Percentiles rank a stretch among this genome's conserved stretches.
Conservation (phyloP, 148 eudicot species). For the Rhododendron williamsianum region DNA sequence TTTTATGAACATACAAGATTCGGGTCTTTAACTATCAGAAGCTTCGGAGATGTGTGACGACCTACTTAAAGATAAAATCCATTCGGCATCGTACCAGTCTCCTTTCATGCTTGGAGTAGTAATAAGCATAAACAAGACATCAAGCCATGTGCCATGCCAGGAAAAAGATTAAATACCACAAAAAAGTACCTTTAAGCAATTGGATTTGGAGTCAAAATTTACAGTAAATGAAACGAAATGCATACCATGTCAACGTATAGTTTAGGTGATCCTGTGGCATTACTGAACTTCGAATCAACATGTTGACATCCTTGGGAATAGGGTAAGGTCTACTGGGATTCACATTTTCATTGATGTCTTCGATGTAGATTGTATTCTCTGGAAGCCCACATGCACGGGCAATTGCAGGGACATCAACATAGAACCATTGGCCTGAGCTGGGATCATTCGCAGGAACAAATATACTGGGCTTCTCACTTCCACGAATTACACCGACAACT, state of each 20-base stretch:
- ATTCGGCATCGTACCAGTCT: background rate
- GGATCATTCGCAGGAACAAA: conserved; percentile 95
- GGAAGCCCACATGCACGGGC: conserved; percentile 66
- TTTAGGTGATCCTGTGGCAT: conserved; percentile 99
- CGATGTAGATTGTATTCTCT: conserved; percentile 64
- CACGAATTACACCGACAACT: conserved; percentile 86
- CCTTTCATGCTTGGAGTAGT: background rate
- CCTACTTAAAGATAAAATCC: background rate
- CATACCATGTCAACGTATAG: conserved; percentile 86
- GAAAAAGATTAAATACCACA: background rate
- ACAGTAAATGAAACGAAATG: conserved; percentile 12
- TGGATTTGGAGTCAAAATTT: background rate
- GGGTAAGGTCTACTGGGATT: conserved; percentile 78
- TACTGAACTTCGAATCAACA: conserved; percentile 79
- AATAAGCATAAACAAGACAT: background rate
- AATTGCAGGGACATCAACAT: conserved; percentile 88
- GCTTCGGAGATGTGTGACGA: background rate
- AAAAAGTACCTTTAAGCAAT: background rate
- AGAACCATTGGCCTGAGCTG: conserved; percentile 73
- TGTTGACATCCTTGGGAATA: conserved; percentile 65
- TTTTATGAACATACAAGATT: background rate
- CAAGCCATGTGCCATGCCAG: background rate
- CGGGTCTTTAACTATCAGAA: background rate
- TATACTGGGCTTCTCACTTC: conserved; percentile 92
- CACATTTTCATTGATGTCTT: conserved; percentile 61